phyloP scores from a whole-genome alignment of 306 rosid species.

The Cyamopsis tetragonoloba region DNA sequence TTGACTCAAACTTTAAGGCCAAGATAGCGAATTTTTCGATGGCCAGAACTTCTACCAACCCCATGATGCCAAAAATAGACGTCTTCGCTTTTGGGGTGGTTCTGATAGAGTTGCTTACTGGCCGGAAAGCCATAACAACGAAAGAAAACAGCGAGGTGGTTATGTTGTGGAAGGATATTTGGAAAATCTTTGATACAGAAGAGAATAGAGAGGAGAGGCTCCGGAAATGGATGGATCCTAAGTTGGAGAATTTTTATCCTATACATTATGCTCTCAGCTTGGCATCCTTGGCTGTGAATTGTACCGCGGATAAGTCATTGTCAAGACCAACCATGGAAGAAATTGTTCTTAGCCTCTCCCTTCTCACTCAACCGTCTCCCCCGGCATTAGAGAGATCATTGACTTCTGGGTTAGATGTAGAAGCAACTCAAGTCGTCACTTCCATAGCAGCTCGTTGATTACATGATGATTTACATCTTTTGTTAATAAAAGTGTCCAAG shows the following conservation, averaged over 20 bases:
- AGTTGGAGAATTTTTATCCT: constrained; percentile 40
- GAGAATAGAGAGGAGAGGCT: constrained; percentile 46
- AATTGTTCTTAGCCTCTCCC: constrained; percentile 50
- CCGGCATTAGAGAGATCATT: constrained; percentile 26
- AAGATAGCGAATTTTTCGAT: constrained; percentile 68
- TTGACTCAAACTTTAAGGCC: constrained; percentile 63
- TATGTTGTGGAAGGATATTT: constrained; percentile 63
- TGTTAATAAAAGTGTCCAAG: not conserved
- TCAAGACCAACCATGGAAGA: constrained; percentile 59
- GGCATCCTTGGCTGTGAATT: constrained; percentile 51
- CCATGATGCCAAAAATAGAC: constrained; percentile 50
- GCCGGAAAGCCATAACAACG: constrained; percentile 46
- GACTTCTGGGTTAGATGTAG: constrained; percentile 34
- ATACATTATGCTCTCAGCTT: constrained; percentile 52
- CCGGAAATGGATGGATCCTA: constrained; percentile 64
- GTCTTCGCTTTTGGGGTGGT: constrained; percentile 72
- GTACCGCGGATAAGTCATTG: constrained; percentile 50
- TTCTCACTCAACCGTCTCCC: constrained; percentile 37
- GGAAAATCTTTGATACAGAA: constrained; percentile 47
- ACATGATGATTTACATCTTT: not conserved
- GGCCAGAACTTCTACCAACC: constrained; percentile 53
- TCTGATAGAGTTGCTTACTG: constrained; percentile 61
- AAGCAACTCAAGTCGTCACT: constrained; percentile 27
- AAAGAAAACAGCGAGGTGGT: constrained; percentile 54
- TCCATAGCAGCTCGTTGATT: constrained; percentile 39